Conservation (phyloP, 495 filamentous ascomycete genomes). For the Chaetomium fimeti region DNA sequence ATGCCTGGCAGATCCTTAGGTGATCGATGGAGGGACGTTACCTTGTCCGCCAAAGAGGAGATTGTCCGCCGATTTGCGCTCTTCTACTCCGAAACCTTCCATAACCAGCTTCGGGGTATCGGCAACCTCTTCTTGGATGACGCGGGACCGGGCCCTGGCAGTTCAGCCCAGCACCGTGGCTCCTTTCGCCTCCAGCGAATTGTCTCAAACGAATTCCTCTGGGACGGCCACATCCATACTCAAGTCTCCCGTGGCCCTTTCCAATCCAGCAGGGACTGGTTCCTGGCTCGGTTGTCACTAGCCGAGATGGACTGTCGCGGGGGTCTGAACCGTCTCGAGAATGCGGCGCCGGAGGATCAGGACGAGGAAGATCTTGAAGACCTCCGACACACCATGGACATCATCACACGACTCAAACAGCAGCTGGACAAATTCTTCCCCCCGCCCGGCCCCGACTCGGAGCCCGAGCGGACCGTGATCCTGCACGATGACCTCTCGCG, state of each 20-base stretch:
- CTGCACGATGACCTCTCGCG: conserved; percentile 43
- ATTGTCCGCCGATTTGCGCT: conserved; percentile 29
- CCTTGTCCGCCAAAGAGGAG: conserved; percentile 23
- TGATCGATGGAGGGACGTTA: conserved; percentile 34
- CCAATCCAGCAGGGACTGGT: conserved; percentile 10
- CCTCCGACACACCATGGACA: conserved; percentile 4
- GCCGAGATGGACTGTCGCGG: conserved; percentile 11
- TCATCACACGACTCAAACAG: conserved; percentile 11
- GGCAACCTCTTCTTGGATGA: conserved; percentile 12
- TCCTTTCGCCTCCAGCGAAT: conserved; percentile 13
- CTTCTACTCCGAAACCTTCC: conserved; percentile 18
- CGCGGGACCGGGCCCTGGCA: neutral
- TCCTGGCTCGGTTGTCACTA: conserved; percentile 11
- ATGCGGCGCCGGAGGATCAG: neutral
- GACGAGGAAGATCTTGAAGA: conserved; percentile 22
- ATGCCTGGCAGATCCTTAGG: conserved; percentile 25
- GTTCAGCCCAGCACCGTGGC: neutral
- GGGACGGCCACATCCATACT: conserved; percentile 7
- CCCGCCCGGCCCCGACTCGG: conserved; percentile 6
- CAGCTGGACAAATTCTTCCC: conserved; percentile 23
- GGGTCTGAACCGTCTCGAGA: conserved; percentile 8
- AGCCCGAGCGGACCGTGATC: conserved; percentile 32
- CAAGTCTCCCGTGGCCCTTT: conserved; percentile 15
- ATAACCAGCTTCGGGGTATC: conserved; percentile 12
- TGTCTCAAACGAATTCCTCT: conserved; percentile 13